phyloP scores from a whole-genome alignment of 2,329 filamentous ascomycete genomes.

The Pseudohalonectria lignicola region DNA sequence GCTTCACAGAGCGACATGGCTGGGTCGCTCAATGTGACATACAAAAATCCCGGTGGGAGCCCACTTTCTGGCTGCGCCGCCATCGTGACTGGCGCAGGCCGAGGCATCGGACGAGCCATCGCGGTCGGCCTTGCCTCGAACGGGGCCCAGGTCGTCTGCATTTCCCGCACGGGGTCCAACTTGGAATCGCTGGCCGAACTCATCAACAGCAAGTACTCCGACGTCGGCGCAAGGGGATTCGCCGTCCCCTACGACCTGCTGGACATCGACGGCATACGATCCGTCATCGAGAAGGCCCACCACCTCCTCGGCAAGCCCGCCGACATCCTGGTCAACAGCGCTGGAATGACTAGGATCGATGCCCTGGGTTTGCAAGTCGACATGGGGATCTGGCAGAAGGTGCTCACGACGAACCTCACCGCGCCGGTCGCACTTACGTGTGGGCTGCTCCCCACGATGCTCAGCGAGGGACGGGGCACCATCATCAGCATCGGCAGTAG shows the following conservation, averaged over 20 bases:
- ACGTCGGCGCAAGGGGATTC: not conserved
- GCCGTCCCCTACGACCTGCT: not conserved
- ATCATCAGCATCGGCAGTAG: not conserved
- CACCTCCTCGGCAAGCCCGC: not conserved
- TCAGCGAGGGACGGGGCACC: not conserved
- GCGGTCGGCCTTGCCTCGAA: not conserved
- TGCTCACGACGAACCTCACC: conserved; percentile 1
- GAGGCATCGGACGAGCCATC: not conserved
- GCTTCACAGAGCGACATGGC: too few species aligned
- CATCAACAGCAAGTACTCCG: not conserved
- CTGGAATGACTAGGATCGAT: not conserved
- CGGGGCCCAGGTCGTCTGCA: not conserved
- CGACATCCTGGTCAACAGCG: not conserved
- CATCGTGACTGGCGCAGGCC: not conserved
- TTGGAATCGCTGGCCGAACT: not conserved
- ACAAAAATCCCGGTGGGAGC: too few species aligned
- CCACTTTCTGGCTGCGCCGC: too few species aligned
- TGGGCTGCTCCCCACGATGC: not conserved
- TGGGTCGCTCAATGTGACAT: too few species aligned
- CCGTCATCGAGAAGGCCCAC: not conserved
- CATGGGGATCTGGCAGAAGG: not conserved
- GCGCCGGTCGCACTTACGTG: not conserved
- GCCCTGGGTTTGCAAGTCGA: not conserved
- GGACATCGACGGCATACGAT: not conserved
- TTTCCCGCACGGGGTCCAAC: not conserved